Percentiles rank a stretch among this genome's conserved stretches.
These are phyloP conservation scores for Amanita rimosa DNA, from an alignment of 768 basidiomycete genomes.

Conservation along the genomic window DNA sequence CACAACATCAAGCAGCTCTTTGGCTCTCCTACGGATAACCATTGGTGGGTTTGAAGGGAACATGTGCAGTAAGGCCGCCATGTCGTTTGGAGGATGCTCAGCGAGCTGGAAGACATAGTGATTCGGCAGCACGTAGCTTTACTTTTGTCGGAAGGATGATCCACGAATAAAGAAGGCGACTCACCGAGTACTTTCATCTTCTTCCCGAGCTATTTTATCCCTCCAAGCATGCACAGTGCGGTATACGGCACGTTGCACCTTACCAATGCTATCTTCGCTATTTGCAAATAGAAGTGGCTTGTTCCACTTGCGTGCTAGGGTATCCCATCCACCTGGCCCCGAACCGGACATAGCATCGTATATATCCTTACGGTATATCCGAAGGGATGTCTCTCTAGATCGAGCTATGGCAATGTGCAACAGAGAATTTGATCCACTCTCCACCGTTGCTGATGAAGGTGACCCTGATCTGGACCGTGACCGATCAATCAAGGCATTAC, in stretches of 20 bases:
- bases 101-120: slow-evolving; percentile 63
- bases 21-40: slow-evolving; percentile 48
- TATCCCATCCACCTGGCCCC: slow-evolving; percentile 70
- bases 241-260: slow-evolving; percentile 52
- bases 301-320: slow-evolving; percentile 75
- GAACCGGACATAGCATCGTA: slow-evolving; percentile 58
- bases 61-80: slow-evolving; percentile 46
- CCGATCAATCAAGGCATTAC: slow-evolving; percentile 78
- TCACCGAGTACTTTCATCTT: slow-evolving; percentile 80
- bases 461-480: slow-evolving; percentile 32
- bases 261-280: slow-evolving; percentile 23
- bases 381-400: slow-evolving; percentile 68
- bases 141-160: neutral
- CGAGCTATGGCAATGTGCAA: slow-evolving; percentile 57
- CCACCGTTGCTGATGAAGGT: slow-evolving; percentile 17
- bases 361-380: slow-evolving; percentile 53
- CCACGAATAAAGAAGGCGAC: slow-evolving; percentile 12
- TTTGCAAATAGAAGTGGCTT: slow-evolving; percentile 37
- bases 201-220: slow-evolving; percentile 63
- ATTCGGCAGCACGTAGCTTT: slow-evolving; percentile 66
- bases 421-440: slow-evolving; percentile 23
- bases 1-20: slow-evolving; percentile 58
- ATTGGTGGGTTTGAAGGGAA: slow-evolving; percentile 47
- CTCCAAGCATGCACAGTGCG: slow-evolving; percentile 73
- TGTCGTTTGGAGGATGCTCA: slow-evolving; percentile 59